Percentiles rank a stretch among this genome's conserved stretches.
These are phyloP conservation scores for Triangularia setosa DNA, from an alignment of 2,329 filamentous ascomycete genomes.

Conservation along the genomic window DNA sequence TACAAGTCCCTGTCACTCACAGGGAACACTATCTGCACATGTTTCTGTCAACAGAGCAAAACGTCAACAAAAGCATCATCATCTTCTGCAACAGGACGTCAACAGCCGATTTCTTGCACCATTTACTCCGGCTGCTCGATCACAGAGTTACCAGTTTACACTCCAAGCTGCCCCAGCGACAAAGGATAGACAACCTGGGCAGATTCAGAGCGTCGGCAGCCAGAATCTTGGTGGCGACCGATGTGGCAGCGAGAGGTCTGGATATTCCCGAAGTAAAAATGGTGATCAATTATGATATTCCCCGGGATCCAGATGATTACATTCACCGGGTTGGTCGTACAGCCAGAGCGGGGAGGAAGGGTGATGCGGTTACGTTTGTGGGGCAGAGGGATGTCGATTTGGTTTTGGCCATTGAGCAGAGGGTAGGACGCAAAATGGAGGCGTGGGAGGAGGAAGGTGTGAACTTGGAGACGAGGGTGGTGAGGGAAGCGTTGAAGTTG, in stretches of 20 bases:
- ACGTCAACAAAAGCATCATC: constrained; percentile 73
- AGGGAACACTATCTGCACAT: constrained; percentile 93
- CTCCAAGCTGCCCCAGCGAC: constrained; percentile 77
- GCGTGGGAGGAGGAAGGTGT: constrained; percentile 88
- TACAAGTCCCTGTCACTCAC: constrained; percentile 86
- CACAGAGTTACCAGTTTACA: constrained; percentile 92
- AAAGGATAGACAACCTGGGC: constrained; percentile 81
- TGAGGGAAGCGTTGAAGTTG: constrained; percentile 78
- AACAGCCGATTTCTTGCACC: constrained; percentile 85
- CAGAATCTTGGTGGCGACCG: constrained; percentile 86
- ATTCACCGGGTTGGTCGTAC: constrained; percentile 96
- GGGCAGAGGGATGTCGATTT: constrained; percentile 91
- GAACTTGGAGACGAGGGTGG: constrained; percentile 85
- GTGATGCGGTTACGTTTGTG: constrained; percentile 81
- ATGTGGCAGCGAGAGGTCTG: constrained; percentile 88
- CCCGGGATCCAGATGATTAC: constrained; percentile 94
- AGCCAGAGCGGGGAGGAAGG: constrained; percentile 80
- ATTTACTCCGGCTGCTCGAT: constrained; percentile 76
- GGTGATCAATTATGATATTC: constrained; percentile 94
- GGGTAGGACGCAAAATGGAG: constrained; percentile 76
- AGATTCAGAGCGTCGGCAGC: constrained; percentile 88
- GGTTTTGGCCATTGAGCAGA: constrained; percentile 81
- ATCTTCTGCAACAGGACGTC: constrained; percentile 92
- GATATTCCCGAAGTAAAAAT: constrained; percentile 90
- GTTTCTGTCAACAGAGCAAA: constrained; percentile 74